These are phyloP conservation scores for Xylariomycetidae sp. DNA, from an alignment of 2,329 filamentous ascomycete species.

Conservation along the genomic window DNA sequence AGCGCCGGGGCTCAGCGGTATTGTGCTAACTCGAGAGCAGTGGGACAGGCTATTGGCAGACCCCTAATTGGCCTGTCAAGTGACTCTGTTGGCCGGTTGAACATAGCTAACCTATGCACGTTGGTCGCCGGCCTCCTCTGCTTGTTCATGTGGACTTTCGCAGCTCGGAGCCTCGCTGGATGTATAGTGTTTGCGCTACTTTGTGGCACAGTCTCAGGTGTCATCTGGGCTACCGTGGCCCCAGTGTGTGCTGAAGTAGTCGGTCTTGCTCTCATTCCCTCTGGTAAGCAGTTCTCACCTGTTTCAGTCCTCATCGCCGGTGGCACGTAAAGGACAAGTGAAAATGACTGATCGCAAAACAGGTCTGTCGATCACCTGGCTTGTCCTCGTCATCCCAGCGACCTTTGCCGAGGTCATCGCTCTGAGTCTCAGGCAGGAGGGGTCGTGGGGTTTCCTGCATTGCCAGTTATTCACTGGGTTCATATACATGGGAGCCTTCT, in stretches of 20 bases:
- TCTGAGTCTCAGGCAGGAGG: constrained; percentile 44
- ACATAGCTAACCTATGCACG: constrained; percentile 64
- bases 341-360: constrained; percentile 6
- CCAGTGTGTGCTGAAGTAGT: constrained; percentile 72
- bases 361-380: constrained; percentile 65
- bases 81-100: constrained; percentile 66
- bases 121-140: constrained; percentile 60
- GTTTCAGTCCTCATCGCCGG: no score
- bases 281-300: constrained; percentile 33
- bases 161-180: constrained; percentile 57
- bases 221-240: constrained; percentile 64
- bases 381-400: constrained; percentile 64
- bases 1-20: no score
- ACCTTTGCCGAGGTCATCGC: constrained; percentile 66
- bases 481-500: constrained; percentile 53
- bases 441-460: constrained; percentile 43
- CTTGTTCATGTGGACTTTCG: constrained; percentile 70
- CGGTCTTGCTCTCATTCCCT: constrained; percentile 63
- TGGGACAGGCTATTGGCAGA: constrained; percentile 62
- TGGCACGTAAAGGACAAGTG: background rate
- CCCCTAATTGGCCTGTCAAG: constrained; percentile 70
- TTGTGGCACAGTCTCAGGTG: constrained; percentile 63
- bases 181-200: constrained; percentile 68
- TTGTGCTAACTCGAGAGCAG: no score
- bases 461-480: constrained; percentile 56